Base-by-base conservation (phyloP, 305 asterid species). In the Fraxinus floribunda region DNA sequence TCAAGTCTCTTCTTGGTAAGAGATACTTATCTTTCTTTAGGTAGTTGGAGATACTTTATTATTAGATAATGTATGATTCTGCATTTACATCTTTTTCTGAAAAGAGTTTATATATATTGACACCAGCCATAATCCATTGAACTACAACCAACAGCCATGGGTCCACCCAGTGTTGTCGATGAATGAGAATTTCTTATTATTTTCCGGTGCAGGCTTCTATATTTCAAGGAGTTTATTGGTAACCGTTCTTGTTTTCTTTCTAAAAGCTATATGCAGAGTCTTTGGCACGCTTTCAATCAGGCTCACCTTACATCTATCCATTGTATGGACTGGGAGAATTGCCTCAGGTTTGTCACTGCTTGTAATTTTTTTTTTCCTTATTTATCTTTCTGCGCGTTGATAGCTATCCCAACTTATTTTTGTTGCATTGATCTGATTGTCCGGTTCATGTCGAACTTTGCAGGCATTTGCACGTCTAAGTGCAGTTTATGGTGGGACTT, bases 391-490 rank as follows among this genome's bases (percentile, higher is more conserved):
- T 62, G 70, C 30, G 6, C 5, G 5, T 8, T 75, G 78, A 78
- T 52, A n/a, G 74, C 41, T 84, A 75, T 38, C 36, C 64, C 71
- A 6, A 49, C 10, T 76, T 60, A 18, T 20, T 49, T 64, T 73
- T 5, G 76, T 30, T 20, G 3, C 75, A 41, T 68, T 52, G 64
- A 52, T 16, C 64, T 52, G 64, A 52, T 5, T 16, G 62, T 52
- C 64, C 3, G 20, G 64, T 52, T 52, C 24, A n/a, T 52, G 55
- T 64, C 78, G 20, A 76, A 83, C 72, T 78, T 71, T 82, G 78
- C 91, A 95, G 99, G 98, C 98, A 38, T 96, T 96, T 88, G 98
- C 99, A 39, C 98, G 99, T 74, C 95, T 96, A 18, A 96, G 99
- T 86, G 99, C 98, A 66, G 99, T 96, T 85, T 96, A 96, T 87